Evolutionary conservation across 2,329 filamentous ascomycete genomes (phyloP).

Genomic region (Alternaria gansuensis): DNA sequence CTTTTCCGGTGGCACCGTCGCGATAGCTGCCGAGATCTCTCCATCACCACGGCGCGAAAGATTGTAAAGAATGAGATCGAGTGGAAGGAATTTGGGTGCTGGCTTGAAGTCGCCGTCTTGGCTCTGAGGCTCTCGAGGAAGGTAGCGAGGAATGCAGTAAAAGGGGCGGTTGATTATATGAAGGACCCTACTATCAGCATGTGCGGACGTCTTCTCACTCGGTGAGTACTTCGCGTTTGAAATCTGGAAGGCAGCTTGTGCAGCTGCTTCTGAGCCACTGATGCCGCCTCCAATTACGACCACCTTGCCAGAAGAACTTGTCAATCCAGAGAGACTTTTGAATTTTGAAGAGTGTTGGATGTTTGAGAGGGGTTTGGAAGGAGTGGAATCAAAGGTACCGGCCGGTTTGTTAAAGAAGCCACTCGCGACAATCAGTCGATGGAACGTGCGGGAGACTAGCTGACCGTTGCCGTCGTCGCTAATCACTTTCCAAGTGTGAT

Average conservation of each 20-base stretch:
- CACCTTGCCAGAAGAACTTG: conserved; percentile 63
- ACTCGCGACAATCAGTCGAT: conserved; percentile 75
- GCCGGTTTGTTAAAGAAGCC: conserved; percentile 71
- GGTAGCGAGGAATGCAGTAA: conserved; percentile 72
- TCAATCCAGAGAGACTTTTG: conserved; percentile 33
- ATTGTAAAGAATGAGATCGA: conserved; percentile 78
- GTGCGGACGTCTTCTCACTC: conserved; percentile 31
- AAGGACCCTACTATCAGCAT: conserved; percentile 64
- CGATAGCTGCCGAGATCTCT: conserved; percentile 69
- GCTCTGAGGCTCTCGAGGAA: conserved; percentile 47
- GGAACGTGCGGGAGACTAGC: conserved; percentile 59
- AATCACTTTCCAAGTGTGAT: conserved; percentile 31
- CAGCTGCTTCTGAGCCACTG: conserved; percentile 81
- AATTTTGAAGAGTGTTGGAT: conserved; percentile 46
- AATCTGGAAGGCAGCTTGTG: conserved; percentile 74
- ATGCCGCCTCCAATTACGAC: conserved; percentile 82
- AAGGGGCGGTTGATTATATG: conserved; percentile 75
- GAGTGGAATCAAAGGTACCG: conserved; percentile 25
- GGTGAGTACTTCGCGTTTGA: conserved; percentile 70
- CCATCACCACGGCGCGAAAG: conserved; percentile 66
- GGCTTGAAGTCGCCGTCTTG: conserved; percentile 49
- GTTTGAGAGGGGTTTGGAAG: conserved; percentile 12
- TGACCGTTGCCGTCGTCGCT: conserved; percentile 27
- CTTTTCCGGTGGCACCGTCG: conserved; percentile 68
- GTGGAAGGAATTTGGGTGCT: conserved; percentile 70